A percentile compares a stretch with the other conserved stretches of the same genome.
phyloP scores from a whole-genome alignment of 2,329 filamentous ascomycete species.

The Graphiopsis chlorocephala region DNA sequence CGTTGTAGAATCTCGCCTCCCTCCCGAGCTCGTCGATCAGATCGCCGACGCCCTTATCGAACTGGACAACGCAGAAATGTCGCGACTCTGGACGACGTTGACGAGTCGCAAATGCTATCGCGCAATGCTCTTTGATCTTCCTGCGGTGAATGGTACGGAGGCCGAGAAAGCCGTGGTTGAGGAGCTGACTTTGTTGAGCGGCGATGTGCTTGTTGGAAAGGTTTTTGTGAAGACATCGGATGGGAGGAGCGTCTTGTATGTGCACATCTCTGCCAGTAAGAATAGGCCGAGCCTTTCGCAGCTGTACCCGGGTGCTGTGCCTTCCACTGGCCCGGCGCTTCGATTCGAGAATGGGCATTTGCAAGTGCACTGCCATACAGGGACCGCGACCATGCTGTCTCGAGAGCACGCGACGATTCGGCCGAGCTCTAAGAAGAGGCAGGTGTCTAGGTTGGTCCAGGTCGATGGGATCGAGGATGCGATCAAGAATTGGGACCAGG shows the following conservation, averaged over 20 bases:
- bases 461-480: conserved; percentile 6
- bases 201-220: background rate
- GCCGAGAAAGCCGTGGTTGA: background rate
- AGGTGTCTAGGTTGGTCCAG: background rate
- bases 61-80: background rate
- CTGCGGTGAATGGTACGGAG: background rate
- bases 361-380: background rate
- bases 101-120: background rate
- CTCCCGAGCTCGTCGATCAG: background rate
- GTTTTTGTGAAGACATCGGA: background rate
- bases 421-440: background rate
- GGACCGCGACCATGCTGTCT: background rate
- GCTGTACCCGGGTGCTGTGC: background rate
- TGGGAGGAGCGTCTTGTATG: background rate
- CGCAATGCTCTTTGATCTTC: background rate
- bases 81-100: background rate
- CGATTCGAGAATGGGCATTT: background rate
- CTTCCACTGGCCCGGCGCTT: background rate
- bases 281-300: background rate
- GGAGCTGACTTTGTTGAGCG: background rate
- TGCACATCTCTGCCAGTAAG: background rate
- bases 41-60: background rate
- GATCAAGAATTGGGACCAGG: conserved; percentile 5
- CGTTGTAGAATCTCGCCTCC: background rate
- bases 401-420: background rate